Base-by-base conservation (phyloP, 805 yeast species). In the Ogataea dorogensis region DNA sequence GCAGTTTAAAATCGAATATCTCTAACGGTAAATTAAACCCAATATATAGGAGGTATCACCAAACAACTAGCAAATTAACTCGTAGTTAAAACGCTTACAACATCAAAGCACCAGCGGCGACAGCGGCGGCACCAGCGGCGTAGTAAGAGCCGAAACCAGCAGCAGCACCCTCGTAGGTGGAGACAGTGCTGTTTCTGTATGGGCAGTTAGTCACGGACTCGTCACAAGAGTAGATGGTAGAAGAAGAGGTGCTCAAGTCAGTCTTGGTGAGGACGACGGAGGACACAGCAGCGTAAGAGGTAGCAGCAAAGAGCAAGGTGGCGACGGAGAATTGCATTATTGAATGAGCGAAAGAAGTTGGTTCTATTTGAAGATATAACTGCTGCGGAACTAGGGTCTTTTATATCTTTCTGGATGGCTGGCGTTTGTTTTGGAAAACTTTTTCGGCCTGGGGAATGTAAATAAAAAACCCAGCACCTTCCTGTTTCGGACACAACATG, bases 301-400 rank as follows among this genome's bases (percentile, higher is more conserved):
- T 64, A 34, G 53, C 49, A 47, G 67, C 68, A 44, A 54, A 51
- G 44, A 60, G 41, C 48, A 62, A 47, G 39, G 65, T 56, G 54
- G 63, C 62, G 50, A 61, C 58, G 50, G 72, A 58, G 70, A 67
- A 69, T 65, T 68, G 71, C 75, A 69, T 69, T 64, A 43, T 30
- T 65, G 24, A 40, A 40, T 25, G 51, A 47, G 44, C 44, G 49
- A 46, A 44, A 33, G 43, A 39, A 47, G 63, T 50, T 50, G 45
- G 60, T 28, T 30, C 30, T 16, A 24, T 12, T 24, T 20, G 23
- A 28, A 19, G 24, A 22, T 15, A 28, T 19, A 18, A 28, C 13
- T 16, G 13, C 14, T 16, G 13, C 14, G 12, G 30, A 32, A 29
- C 30, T 25, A n/a, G n/a, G n/a, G n/a, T n/a, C n/a, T n/a, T 44